phyloP scores from a whole-genome alignment of 31 red algal genomes.

The Odonthalia washingtoniensis region DNA sequence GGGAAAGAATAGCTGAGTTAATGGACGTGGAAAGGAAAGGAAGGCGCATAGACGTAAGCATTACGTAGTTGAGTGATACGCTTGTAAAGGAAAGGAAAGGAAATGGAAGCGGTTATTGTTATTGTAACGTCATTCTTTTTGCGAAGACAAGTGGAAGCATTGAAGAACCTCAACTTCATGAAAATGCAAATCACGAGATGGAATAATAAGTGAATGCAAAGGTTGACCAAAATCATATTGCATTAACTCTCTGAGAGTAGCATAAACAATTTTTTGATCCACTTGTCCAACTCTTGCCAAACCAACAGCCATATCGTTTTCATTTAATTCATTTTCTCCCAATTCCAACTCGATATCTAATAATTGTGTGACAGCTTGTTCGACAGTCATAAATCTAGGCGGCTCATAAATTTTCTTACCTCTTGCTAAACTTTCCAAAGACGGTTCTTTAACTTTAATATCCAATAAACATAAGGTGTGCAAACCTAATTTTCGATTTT shows the following conservation, averaged over 20 bases:
- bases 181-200: constrained; percentile 71
- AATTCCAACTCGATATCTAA: constrained; percentile 64
- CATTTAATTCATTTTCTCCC: constrained; percentile 9
- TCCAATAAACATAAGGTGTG: constrained; percentile 97
- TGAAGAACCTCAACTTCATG: constrained; percentile 76
- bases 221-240: constrained; percentile 78
- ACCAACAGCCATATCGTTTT: constrained; percentile 67
- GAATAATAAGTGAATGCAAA: constrained; percentile 95
- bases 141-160: neutral
- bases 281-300: constrained; percentile 84
- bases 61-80: too few relatives aligned
- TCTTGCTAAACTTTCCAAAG: constrained; percentile 85
- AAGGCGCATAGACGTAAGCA: too few relatives aligned
- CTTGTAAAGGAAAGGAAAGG: too few relatives aligned
- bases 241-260: constrained; percentile 56
- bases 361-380: constrained; percentile 85
- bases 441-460: constrained; percentile 97
- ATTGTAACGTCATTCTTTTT: neutral
- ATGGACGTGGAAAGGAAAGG: too few relatives aligned
- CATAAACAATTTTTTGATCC: constrained; percentile 74
- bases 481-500: constrained; percentile 78
- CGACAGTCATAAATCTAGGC: constrained; percentile 89
- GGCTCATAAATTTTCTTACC: constrained; percentile 88
- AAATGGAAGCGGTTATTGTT: too few relatives aligned
- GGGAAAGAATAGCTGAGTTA: too few relatives aligned